Conservation (phyloP, 2,329 filamentous ascomycete species). For the Aphanoascus verrucosus region DNA sequence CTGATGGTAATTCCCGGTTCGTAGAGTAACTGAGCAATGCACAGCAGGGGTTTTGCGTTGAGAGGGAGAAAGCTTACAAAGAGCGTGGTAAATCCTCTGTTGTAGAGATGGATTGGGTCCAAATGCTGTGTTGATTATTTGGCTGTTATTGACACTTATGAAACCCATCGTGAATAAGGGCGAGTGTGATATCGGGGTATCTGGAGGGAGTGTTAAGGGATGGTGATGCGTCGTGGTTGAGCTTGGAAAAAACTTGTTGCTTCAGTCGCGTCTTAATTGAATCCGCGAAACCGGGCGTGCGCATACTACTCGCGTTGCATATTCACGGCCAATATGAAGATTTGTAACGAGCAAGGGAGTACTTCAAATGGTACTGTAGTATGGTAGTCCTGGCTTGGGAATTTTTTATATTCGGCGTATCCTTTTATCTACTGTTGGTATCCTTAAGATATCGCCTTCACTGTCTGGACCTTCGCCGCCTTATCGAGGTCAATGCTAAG, state of each 20-base stretch:
- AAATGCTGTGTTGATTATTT: slow-evolving; percentile 33
- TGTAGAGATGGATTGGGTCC: slow-evolving; percentile 30
- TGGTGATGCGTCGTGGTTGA: background rate
- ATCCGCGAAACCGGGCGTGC: too few species aligned
- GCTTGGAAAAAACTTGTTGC: background rate
- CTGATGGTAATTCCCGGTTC: background rate
- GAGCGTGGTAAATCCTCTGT: slow-evolving; percentile 35
- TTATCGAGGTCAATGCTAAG: too few species aligned
- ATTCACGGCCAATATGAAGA: too few species aligned
- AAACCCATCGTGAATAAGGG: slow-evolving; percentile 28
- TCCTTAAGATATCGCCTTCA: too few species aligned
- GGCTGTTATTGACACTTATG: slow-evolving; percentile 21
- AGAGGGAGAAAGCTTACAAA: slow-evolving; percentile 24
- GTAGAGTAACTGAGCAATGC: background rate
- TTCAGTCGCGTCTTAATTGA: background rate
- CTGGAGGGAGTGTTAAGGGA: background rate
- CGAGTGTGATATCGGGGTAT: background rate
- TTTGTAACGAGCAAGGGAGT: too few species aligned
- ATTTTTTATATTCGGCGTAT: too few species aligned
- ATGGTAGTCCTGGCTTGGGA: too few species aligned
- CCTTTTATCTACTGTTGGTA: too few species aligned
- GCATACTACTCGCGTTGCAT: too few species aligned
- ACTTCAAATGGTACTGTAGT: too few species aligned
- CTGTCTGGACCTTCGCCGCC: too few species aligned
- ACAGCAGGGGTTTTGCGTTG: too few species aligned